Conservation (phyloP, 805 yeast genomes). For the Ogataea neopini region DNA sequence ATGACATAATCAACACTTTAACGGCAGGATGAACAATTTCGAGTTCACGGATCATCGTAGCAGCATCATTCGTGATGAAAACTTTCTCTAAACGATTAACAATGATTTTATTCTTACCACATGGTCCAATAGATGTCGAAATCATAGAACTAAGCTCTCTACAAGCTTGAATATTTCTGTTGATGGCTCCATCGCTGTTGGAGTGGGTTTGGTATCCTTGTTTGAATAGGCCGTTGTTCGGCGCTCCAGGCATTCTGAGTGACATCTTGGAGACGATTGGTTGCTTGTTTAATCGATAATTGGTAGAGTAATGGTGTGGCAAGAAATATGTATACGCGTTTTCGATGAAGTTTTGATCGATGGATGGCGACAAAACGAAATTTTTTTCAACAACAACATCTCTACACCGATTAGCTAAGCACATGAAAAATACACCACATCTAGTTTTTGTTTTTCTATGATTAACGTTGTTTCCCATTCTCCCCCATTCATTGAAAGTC, state of each 20-base stretch:
- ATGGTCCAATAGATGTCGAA: constrained; percentile 94
- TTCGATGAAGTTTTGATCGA: neutral
- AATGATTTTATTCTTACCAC: constrained; percentile 94
- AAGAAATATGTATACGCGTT: no score
- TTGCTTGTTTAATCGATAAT: no score
- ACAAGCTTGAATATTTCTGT: constrained; percentile 90
- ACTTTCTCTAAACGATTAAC: constrained; percentile 85
- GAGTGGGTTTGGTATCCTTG: constrained; percentile 89
- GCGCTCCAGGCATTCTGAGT: constrained; percentile 86
- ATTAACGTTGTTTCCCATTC: no score
- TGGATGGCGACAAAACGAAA: constrained; percentile 1
- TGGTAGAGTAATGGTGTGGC: no score
- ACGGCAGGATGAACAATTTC: constrained; percentile 98
- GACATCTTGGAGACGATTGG: constrained; percentile 55
- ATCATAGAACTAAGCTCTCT: constrained; percentile 91
- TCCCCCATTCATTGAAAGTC: no score
- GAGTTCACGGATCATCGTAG: constrained; percentile 89
- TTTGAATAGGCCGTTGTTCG: constrained; percentile 90
- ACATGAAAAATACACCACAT: no score
- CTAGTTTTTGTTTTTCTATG: no score
- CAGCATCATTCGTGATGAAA: constrained; percentile 95
- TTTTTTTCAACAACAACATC: neutral
- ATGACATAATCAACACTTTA: constrained; percentile 91
- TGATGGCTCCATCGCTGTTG: constrained; percentile 92
- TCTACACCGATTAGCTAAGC: neutral